phyloP scores from a whole-genome alignment of 768 basidiomycete genomes.

The Filobasidium floriforme region DNA sequence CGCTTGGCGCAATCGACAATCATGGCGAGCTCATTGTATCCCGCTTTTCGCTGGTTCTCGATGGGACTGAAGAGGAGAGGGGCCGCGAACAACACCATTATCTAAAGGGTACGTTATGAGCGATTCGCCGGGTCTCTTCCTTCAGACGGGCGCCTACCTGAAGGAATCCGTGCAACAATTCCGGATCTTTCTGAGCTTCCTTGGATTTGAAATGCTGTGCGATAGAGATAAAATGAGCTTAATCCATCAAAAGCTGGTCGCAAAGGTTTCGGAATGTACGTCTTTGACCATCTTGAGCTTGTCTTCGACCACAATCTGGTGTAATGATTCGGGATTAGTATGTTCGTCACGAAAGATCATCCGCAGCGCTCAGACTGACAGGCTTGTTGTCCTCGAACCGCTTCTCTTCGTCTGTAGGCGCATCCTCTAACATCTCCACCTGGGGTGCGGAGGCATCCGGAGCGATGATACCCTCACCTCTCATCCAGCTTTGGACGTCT shows the following conservation, averaged over 20 bases:
- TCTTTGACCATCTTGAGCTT: slow-evolving; percentile 9
- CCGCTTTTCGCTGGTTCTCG: slow-evolving; percentile 7
- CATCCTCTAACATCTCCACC: slow-evolving; percentile 14
- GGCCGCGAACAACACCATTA: slow-evolving; percentile 17
- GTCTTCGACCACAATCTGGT: slow-evolving; percentile 10
- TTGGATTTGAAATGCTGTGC: no score
- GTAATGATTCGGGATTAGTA: neutral
- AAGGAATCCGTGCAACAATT: neutral
- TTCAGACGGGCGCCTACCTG: slow-evolving; percentile 7
- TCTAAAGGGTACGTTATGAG: neutral
- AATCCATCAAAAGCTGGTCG: neutral
- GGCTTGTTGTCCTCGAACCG: slow-evolving; percentile 20
- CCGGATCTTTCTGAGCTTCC: no score
- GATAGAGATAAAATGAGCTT: no score
- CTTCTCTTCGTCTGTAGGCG: slow-evolving; percentile 17
- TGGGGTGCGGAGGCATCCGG: slow-evolving; percentile 10
- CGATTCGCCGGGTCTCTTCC: no score
- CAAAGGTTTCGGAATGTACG: neutral
- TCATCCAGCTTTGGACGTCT: slow-evolving; percentile 16
- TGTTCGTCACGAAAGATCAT: neutral
- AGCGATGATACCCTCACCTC: slow-evolving; percentile 14
- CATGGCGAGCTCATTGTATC: slow-evolving; percentile 9
- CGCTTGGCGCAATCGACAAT: neutral
- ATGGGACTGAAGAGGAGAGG: slow-evolving; percentile 16
- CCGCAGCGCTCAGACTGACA: neutral